Evolutionary conservation across 2,329 filamentous ascomycete genomes (phyloP), one percentile per base, ranked within the genome.

Genomic region (Leptosphaerulina australis): DNA sequence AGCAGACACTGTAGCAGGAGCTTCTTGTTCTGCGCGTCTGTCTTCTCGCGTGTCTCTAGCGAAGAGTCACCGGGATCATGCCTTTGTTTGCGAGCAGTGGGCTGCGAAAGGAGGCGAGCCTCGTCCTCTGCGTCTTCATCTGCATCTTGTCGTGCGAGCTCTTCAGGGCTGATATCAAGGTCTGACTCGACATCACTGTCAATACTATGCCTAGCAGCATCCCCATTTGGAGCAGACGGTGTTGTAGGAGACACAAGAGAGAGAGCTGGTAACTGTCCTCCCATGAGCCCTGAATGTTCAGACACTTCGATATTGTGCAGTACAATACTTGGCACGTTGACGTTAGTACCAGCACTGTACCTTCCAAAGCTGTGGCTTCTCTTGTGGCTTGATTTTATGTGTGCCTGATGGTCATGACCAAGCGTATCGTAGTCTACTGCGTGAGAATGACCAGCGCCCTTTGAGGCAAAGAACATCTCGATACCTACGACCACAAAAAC

Each of bases 381-480:
- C 38, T 64, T 68, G 34, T 71, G 70, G 10, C 24, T 36, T 8
- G 63, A 62, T 4, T 58, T 59, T 26, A 53, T 22, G 21, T 60
- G 45, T 12, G 41, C 41, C 9, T 57, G 56, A 12, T 52, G 51
- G 29, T 59, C 67, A 9, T 59, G 62, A 25, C 62, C 59, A 36
- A 74, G 57, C 2, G 74, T 74, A 54, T 81, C 78, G 55, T 81
- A 82, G 51, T 81, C 80, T 24, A 71, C 77, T 10, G 76, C 73
- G 64, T 86, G 83, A 37, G 79, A 77, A 66, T 86, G 83, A 12
- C 78, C 78, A 7, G 83, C 83, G 4, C 84, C 84, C 66, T 81
- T 81, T 44, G 87, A 88, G 0, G 91, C 91, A 60, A 97, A 86
- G 70, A 91, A 91, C 76, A 94, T 96, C 72, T 97, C 93, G 43